Percentiles rank a stretch among this genome's conserved stretches.
phyloP scores from a whole-genome alignment of 1,139 yeast species.

The Yamadazyma epiphylla region DNA sequence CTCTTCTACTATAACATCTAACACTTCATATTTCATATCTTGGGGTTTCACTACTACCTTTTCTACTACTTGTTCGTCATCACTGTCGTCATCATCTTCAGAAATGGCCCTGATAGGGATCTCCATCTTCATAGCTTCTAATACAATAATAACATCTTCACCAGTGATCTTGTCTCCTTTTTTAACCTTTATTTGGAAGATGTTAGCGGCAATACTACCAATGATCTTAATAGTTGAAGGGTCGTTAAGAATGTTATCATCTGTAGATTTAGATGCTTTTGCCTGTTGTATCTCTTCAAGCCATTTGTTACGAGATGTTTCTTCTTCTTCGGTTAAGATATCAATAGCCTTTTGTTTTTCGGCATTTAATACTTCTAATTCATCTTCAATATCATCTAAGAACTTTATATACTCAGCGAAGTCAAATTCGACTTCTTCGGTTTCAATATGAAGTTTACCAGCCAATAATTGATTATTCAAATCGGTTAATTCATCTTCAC shows the following conservation, averaged over 20 bases:
- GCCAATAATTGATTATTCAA: constrained; percentile 23
- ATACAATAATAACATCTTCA: constrained; percentile 30
- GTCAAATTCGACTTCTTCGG: constrained; percentile 23
- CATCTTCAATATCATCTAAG: constrained; percentile 19
- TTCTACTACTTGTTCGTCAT: constrained; percentile 5
- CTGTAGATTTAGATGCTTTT: constrained; percentile 17
- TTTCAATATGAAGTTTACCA: constrained; percentile 21
- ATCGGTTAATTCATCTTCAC: constrained; percentile 19
- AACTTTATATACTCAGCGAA: constrained; percentile 22
- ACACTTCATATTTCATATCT: constrained; percentile 14
- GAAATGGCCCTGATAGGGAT: constrained; percentile 23
- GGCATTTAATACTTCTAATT: constrained; percentile 13
- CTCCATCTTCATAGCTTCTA: constrained; percentile 48
- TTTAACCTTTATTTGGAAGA: constrained; percentile 15
- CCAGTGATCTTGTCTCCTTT: constrained; percentile 24
- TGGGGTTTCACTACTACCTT: not conserved
- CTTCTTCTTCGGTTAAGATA: constrained; percentile 18
- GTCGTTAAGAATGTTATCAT: constrained; percentile 16
- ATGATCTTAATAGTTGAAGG: constrained; percentile 20
- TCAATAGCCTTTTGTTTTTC: constrained; percentile 19
- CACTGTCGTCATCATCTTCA: constrained; percentile 10
- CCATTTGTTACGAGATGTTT: constrained; percentile 20
- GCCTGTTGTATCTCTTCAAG: constrained; percentile 19
- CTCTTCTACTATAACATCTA: constrained; percentile 24
- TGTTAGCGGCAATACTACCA: constrained; percentile 14